Evolutionary conservation across 1,139 yeast genomes (phyloP).

Genomic region (Pichia sp.): DNA sequence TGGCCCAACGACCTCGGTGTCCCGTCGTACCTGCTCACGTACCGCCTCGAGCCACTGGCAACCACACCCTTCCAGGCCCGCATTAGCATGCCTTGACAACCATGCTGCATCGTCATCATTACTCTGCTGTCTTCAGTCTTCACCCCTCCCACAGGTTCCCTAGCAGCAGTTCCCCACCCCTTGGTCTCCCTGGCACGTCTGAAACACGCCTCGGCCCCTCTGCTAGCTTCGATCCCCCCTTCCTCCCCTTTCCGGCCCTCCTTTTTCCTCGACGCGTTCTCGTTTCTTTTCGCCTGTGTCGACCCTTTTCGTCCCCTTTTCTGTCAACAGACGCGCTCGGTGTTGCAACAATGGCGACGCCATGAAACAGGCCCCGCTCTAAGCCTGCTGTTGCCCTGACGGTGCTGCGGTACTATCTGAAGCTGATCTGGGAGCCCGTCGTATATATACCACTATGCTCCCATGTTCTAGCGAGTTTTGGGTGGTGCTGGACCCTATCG

Average conservation of each 20-base stretch:
- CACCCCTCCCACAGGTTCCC: too few species aligned
- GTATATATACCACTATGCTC: too few species aligned
- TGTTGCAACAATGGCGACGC: neutral
- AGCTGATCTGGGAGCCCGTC: neutral
- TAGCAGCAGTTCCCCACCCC: neutral
- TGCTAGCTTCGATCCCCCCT: neutral
- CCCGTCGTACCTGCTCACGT: slow-evolving; percentile 18
- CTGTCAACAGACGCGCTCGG: neutral
- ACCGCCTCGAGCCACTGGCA: too few species aligned
- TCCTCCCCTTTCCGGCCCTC: neutral
- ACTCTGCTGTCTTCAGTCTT: too few species aligned
- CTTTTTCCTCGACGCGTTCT: neutral
- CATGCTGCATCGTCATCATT: too few species aligned
- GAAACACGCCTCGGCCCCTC: neutral
- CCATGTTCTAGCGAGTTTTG: too few species aligned
- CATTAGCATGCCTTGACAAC: too few species aligned
- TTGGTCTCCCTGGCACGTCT: neutral
- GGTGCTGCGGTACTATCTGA: too few species aligned
- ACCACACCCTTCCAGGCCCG: too few species aligned
- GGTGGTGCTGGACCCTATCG: too few species aligned
- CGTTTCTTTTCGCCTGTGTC: neutral
- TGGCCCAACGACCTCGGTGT: slow-evolving; percentile 22
- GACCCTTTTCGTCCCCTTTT: neutral
- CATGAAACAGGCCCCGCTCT: neutral
- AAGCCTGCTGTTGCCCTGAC: neutral